phyloP scores from a whole-genome alignment of 345 rosid genomes.

The Luvunga scandens region DNA sequence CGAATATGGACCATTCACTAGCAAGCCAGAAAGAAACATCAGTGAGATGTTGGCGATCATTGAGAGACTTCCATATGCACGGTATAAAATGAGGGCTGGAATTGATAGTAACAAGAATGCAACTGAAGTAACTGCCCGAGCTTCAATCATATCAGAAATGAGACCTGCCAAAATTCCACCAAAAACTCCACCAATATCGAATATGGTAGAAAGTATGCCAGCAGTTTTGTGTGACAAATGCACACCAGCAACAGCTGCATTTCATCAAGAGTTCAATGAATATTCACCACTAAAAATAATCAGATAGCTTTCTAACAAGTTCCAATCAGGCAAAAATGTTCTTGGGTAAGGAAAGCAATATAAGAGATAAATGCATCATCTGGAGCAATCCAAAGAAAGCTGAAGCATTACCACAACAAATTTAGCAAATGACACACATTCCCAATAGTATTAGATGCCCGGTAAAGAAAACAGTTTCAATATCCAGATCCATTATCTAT shows the following conservation, averaged over 20 bases:
- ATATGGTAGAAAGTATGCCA: constrained; percentile 77
- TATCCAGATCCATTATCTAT: background rate
- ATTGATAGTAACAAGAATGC: constrained; percentile 59
- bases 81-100: constrained; percentile 66
- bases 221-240: constrained; percentile 79
- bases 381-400: constrained; percentile 8
- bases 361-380: background rate
- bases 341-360: background rate
- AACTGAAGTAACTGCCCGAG: constrained; percentile 76
- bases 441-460: background rate
- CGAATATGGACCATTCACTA: constrained; percentile 85
- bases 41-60: constrained; percentile 52
- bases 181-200: constrained; percentile 80
- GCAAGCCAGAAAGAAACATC: constrained; percentile 78
- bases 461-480: background rate
- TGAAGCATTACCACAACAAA: background rate
- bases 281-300: background rate
- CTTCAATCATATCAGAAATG: constrained; percentile 70
- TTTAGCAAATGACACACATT: background rate
- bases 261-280: constrained; percentile 18
- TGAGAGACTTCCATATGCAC: constrained; percentile 61
- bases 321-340: background rate
- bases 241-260: constrained; percentile 78
- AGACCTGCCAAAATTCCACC: constrained; percentile 81
- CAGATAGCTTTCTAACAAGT: background rate